These are phyloP conservation scores for Pythium grandisporangium DNA, from an alignment of 352 stramenopile species.

Conservation along the genomic window DNA sequence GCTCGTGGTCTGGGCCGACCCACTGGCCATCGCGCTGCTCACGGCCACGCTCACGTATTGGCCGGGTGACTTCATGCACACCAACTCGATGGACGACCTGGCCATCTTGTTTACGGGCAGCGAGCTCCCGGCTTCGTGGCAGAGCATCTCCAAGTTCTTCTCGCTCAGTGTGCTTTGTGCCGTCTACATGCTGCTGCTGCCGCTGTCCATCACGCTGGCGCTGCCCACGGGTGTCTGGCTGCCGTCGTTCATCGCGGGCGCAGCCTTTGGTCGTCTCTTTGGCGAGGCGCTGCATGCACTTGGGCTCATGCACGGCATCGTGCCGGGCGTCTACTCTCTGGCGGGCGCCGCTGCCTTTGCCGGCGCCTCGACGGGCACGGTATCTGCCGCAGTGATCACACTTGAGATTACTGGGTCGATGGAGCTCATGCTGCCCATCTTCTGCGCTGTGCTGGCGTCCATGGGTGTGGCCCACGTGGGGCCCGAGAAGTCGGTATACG, in stretches of 20 bases:
- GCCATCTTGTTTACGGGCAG: slow-evolving; percentile 48
- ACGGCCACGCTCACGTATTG: slow-evolving; percentile 64
- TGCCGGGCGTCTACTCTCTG: slow-evolving; percentile 71
- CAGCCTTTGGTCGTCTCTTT: slow-evolving; percentile 69
- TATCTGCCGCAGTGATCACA: slow-evolving; percentile 82
- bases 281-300: slow-evolving; percentile 36
- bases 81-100: slow-evolving; percentile 49
- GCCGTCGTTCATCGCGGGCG: slow-evolving; percentile 79
- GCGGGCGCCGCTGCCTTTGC: slow-evolving; percentile 69
- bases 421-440: slow-evolving; percentile 74
- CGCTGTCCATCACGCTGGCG: slow-evolving; percentile 73
- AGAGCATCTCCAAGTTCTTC: slow-evolving; percentile 57
- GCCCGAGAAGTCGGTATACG: slow-evolving; percentile 73
- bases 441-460: slow-evolving; percentile 55
- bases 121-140: slow-evolving; percentile 35
- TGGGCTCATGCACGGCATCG: slow-evolving; percentile 10
- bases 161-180: slow-evolving; percentile 32
- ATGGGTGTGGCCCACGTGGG: slow-evolving; percentile 59
- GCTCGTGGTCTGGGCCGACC: slow-evolving; percentile 57
- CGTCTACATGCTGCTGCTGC: slow-evolving; percentile 54
- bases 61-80: slow-evolving; percentile 48
- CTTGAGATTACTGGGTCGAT: slow-evolving; percentile 82
- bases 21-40: slow-evolving; percentile 48
- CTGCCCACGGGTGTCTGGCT: slow-evolving; percentile 81
- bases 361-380: slow-evolving; percentile 54